Base-by-base conservation (phyloP, 768 basidiomycete species). In the Phallus indusiatus region DNA sequence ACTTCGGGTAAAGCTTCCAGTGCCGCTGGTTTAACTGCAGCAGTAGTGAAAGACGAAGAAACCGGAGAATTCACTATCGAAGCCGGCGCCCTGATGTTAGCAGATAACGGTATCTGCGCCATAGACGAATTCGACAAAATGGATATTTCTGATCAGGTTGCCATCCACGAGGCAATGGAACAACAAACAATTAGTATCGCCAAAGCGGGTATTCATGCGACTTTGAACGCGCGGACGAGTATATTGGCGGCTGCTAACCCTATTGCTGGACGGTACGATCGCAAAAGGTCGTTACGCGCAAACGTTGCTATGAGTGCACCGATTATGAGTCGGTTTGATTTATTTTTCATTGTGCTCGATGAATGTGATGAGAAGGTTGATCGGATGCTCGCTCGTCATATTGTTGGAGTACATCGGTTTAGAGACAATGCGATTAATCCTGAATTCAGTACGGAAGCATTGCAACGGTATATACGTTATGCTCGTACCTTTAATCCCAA, bases 111-210 rank as follows among this genome's bases (percentile, higher is more conserved):
- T 8, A 97, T 98, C 69, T 99, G 96, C 68, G 94, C 94, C n/a
- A 99, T 99, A 67, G 96, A 99, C 74, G 96, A 98, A 72, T 99
- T 99, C 67, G 96, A 99, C 81, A 99, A 99, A 74, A 99, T 99
- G 96, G 95, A 98, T 70, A 85, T 97, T 55, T 86, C 90, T 0
- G 96, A 98, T 71, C 96, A 98, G 71, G 93, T 98, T 47, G 96
- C 96, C 36, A 98, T 99, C 66, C 96, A 99, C 78, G 95, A 98
- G 78, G 95, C 95, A 8, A 98, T 98, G 95, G 95, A 98, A 84
- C 95, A 98, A 74, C 94, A 97, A 74, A 98, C 95, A 1, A 97
- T 98, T 66, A 96, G 94, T 28, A 97, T 98, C 63, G 96, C 96
- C 47, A 99, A 99, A 71, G 96, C 96, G 1, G 96, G 96, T 59